Evolutionary conservation across 805 yeast genomes (phyloP), one percentile per base, ranked within the genome.

Genomic region (Wickerhamiella sergipiensis): DNA sequence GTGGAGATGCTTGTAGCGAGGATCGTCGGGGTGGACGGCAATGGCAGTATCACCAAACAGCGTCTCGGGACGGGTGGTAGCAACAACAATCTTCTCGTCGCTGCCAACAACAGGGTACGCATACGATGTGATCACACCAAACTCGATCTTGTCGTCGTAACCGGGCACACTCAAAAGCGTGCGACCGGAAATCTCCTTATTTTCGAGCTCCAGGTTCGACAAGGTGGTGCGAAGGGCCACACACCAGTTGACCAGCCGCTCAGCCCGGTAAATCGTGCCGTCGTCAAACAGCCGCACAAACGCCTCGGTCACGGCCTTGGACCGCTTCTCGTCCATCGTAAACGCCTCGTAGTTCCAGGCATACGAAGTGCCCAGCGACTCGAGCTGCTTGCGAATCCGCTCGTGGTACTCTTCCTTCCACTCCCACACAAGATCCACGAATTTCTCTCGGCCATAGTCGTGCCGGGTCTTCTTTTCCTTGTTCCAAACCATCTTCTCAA

Each of bases 31-130:
- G 69, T 92, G 98, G 50, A 92, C 95, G 43, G 98, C 98, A 60
- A 92, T 84, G 65, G 83, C 98, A 51, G 97, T 88, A 71, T 92
- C 98, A 75, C 98, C 98, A 63, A 92, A 90, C 59, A 92, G 71
- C 53, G 98, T 92, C 73, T 92, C 98, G 43, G 98, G 98, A 79
- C 98, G 90, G 42, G 98, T 92, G 48, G 98, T 92, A 36, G 98
- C 98, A 57, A 92, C 95, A 52, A 90, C 74, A 50, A 92, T 64
- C 68, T 76, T 83, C 71, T 92, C 98, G 56, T 84, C 90, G 15
- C 89, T 80, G 46, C 73, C 85, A 53, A 83, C 90, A 54, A 92
- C 88, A 54, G 79, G 84, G 67, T 92, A 92, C 19, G 95, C 94
- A 67, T 87, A 87, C 21, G 95, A 85, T n/a, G 97, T 92, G 64